Conservation (phyloP, 73 alveolate genomes). For the Uronychia setigera region DNA sequence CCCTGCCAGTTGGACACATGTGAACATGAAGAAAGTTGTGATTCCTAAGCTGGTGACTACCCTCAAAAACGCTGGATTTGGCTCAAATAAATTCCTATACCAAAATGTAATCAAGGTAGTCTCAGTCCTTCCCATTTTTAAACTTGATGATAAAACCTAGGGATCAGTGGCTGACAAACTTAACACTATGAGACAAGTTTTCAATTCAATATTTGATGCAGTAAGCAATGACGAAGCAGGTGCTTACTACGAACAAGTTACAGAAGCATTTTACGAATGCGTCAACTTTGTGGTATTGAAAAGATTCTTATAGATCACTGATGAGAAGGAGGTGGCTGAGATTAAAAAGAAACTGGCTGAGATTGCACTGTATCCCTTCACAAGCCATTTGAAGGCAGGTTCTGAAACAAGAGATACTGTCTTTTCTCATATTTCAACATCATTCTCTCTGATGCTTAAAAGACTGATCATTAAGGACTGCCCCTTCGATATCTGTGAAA, state of each 20-base stretch:
- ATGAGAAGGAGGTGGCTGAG: not conserved
- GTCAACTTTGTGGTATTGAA: conserved; percentile 22
- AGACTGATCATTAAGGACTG: not conserved
- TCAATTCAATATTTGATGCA: conserved; percentile 21
- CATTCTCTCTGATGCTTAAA: not conserved
- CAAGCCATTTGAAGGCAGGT: not conserved
- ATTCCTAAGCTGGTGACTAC: conserved; percentile 50
- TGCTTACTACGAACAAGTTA: conserved; percentile 25
- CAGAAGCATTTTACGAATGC: conserved; percentile 30
- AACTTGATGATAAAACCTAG: conserved; percentile 13
- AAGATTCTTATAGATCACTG: conserved; percentile 15
- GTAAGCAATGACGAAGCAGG: conserved; percentile 49
- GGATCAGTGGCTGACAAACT: conserved; percentile 22
- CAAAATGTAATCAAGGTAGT: conserved; percentile 46
- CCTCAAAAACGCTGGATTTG: conserved; percentile 60
- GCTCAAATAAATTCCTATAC: conserved; percentile 59
- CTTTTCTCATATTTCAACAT: not conserved
- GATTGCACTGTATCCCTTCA: not conserved
- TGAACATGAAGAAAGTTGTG: conserved; percentile 43
- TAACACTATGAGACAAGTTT: conserved; percentile 27
- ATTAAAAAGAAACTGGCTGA: not conserved
- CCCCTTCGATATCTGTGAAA: not conserved
- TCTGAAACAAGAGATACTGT: not conserved
- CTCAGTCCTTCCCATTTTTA: conserved; percentile 58
- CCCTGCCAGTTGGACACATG: conserved; percentile 38